Evolutionary conservation across 1,284 basidiomycete species (phyloP), one percentile per base, ranked within the genome.

Genomic region (Neonothopanus nambi): DNA sequence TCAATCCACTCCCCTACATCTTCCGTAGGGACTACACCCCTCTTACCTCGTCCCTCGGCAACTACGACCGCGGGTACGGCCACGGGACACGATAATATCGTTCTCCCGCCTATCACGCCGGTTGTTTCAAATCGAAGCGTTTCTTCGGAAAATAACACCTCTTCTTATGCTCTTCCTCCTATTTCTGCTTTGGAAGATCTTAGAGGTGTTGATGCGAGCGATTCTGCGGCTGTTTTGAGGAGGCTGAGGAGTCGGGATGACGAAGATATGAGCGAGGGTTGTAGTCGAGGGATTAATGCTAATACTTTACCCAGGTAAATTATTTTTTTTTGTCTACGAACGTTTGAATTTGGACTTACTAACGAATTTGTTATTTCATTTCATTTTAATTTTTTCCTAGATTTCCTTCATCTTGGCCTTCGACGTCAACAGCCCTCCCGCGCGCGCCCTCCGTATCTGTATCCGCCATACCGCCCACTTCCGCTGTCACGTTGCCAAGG

Each of bases 121-220:
- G 39, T 44, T 18, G 50, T 18, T 11, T 62, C 3, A 51, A 59
- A 26, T 15, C 69, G 67, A 6, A 33, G 30, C 13, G 30, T 33
- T 9, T 3, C 9, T 9, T 8, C 30, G 13, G 65, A 65, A 48
- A 9, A 43, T 37, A 2, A 47, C 57, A 23, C 17, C 33, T 8
- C 55, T 28, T 12, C 51, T 3, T 82, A 83, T 57, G 77, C 81
- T 8, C 66, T 88, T 3, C 85, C 86, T 1, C 84, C 85, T 0
- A 88, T 89, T 55, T 84, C 85, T 4, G 79, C 82, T 0, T 68
- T 89, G 59, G 85, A 87, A 63, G 80, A 81, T 56, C 64, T 80
- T 41, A 72, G 79, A 12, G 78, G 79, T 3, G 68, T 78, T 18
- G 69, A 74, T 39, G 71, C 72, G 1, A 74, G 78, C 39, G 84